Conservation (phyloP, 2,329 filamentous ascomycete species). For the Scopulariopsis brevicaulis region DNA sequence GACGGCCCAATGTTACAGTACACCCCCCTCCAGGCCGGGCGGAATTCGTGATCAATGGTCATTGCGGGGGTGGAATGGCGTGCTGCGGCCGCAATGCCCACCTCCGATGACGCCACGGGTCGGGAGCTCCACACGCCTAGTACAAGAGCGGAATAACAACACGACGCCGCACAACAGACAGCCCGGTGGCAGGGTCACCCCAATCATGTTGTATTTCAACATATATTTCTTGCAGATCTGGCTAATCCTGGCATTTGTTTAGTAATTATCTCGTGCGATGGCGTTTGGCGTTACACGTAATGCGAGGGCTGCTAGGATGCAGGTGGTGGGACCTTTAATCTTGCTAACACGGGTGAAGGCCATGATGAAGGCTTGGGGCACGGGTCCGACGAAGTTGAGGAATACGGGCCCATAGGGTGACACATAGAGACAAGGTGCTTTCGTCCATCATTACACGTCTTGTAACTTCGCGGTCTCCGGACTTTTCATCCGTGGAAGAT, state of each 20-base stretch:
- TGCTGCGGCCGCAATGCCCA: not conserved
- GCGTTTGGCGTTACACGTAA: not conserved
- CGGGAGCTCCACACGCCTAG: no score
- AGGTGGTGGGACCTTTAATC: not conserved
- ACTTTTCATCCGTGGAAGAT: no score
- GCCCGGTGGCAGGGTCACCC: not conserved
- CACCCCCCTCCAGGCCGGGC: not conserved
- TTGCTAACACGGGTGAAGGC: not conserved
- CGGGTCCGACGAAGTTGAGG: not conserved
- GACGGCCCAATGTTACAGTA: not conserved
- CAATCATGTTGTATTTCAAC: not conserved
- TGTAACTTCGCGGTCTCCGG: no score
- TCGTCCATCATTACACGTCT: no score
- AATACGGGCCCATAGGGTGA: no score
- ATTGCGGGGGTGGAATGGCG: not conserved
- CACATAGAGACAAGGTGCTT: no score
- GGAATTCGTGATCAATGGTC: not conserved
- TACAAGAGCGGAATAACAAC: no score
- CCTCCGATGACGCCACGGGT: not conserved
- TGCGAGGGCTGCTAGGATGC: not conserved
- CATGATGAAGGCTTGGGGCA: not conserved
- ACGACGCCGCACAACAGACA: not conserved
- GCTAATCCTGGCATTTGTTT: not conserved
- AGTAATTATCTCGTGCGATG: not conserved
- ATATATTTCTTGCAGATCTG: not conserved